Percentiles rank a stretch among this genome's conserved stretches.
Conservation (phyloP, 202 grass and related monocot genomes). For the Eragrostis tef region DNA sequence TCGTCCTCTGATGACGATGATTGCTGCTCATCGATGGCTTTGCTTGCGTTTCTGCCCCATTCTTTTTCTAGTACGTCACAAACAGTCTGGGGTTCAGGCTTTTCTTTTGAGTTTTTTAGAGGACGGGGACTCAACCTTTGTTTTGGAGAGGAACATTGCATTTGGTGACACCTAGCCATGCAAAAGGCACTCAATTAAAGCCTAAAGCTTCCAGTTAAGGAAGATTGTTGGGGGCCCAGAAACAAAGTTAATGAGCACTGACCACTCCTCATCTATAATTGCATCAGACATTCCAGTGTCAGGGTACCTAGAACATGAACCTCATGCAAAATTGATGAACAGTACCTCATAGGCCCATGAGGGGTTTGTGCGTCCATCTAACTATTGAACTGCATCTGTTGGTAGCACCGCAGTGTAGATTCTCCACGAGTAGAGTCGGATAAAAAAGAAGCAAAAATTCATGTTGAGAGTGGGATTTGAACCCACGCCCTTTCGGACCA, state of each 20-base stretch:
- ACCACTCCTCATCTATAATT: slow-evolving; percentile 25
- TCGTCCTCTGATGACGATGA: not conserved
- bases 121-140: not conserved
- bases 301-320: not conserved
- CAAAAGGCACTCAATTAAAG: slow-evolving; percentile 10
- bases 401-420: too few species aligned
- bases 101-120: not conserved
- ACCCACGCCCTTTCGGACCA: slow-evolving; percentile 92
- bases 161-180: not conserved
- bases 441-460: not conserved
- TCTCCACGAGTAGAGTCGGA: too few species aligned
- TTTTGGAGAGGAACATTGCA: not conserved
- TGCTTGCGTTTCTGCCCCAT: not conserved
- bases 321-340: not conserved
- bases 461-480: slow-evolving; percentile 92
- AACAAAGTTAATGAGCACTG: not conserved
- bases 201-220: not conserved
- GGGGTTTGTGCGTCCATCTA: not conserved
- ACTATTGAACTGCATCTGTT: not conserved
- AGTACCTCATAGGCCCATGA: too few species aligned
- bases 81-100: not conserved
- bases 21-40: not conserved
- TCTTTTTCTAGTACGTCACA: slow-evolving; percentile 15
- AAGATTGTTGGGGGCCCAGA: not conserved
- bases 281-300: not conserved